Evolutionary conservation across 495 filamentous ascomycete species (phyloP).

Genomic region (Trypethelium eluteriae): DNA sequence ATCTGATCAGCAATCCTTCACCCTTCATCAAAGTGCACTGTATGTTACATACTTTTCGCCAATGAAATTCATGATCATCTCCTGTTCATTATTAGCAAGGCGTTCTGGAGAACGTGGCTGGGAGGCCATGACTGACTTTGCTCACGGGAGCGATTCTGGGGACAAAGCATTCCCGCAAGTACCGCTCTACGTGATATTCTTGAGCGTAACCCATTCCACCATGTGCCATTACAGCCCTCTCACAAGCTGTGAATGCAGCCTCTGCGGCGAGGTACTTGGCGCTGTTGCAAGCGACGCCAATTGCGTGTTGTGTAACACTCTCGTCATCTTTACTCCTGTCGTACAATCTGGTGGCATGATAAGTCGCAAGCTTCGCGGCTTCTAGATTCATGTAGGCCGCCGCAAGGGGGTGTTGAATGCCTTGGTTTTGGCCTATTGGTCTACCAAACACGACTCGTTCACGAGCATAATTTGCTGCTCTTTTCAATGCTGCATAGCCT

Average conservation of each 20-base stretch:
- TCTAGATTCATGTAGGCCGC: slow-evolving; percentile 71
- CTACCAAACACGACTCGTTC: slow-evolving; percentile 63
- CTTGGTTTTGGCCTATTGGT: slow-evolving; percentile 68
- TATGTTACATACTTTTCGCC: slow-evolving; percentile 46
- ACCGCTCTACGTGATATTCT: slow-evolving; percentile 74
- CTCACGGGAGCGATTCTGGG: slow-evolving; percentile 69
- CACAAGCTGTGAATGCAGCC: slow-evolving; percentile 67
- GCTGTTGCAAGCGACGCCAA: slow-evolving; percentile 67
- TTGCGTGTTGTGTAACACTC: slow-evolving; percentile 50
- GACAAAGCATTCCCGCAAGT: slow-evolving; percentile 65
- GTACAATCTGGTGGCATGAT: slow-evolving; percentile 68
- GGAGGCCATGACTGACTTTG: slow-evolving; percentile 34
- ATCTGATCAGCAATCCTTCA: background rate
- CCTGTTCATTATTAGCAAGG: slow-evolving; percentile 28
- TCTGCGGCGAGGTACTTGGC: slow-evolving; percentile 77
- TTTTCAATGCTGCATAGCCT: slow-evolving; percentile 62
- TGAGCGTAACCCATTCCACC: slow-evolving; percentile 74
- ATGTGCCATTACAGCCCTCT: slow-evolving; percentile 48
- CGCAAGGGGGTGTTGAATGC: slow-evolving; percentile 66
- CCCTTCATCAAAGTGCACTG: background rate
- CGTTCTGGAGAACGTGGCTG: slow-evolving; percentile 6
- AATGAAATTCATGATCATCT: slow-evolving; percentile 79
- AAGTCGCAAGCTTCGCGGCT: slow-evolving; percentile 68
- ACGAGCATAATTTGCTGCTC: slow-evolving; percentile 58
- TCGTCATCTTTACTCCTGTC: slow-evolving; percentile 48